phyloP scores from a whole-genome alignment of 2,329 filamentous ascomycete species.

The Phialophora expanda region DNA sequence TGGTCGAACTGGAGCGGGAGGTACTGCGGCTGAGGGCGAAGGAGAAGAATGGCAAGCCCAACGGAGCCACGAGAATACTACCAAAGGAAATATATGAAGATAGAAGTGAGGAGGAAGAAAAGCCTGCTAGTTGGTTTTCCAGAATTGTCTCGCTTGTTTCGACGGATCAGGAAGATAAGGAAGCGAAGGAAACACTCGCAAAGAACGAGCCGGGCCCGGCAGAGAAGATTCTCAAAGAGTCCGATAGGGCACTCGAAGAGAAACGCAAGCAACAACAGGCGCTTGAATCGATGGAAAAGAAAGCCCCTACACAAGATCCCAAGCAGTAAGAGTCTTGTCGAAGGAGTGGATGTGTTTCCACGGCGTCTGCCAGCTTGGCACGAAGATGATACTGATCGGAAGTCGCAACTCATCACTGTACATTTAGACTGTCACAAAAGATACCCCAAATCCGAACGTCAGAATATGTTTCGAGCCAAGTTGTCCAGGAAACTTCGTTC shows the following conservation, averaged over 20 bases:
- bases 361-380: constrained; percentile 13
- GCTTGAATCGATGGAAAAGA: constrained; percentile 16
- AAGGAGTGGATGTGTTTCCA: not conserved
- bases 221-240: constrained; percentile 37
- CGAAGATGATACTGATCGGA: constrained; percentile 20
- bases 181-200: constrained; percentile 44
- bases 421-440: constrained; percentile 19
- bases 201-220: constrained; percentile 37
- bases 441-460: constrained; percentile 28
- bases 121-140: constrained; percentile 44
- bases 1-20: constrained; percentile 55
- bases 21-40: constrained; percentile 50
- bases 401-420: constrained; percentile 36
- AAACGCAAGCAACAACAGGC: constrained; percentile 40
- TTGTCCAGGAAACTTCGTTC: constrained; percentile 51
- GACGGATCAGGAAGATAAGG: constrained; percentile 42
- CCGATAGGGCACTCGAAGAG: constrained; percentile 44
- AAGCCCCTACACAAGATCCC: not conserved
- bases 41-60: constrained; percentile 40
- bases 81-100: constrained; percentile 50
- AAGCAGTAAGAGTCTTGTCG: constrained; percentile 17
- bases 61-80: constrained; percentile 45
- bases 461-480: constrained; percentile 39
- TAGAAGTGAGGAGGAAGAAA: constrained; percentile 40
- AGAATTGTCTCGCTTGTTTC: constrained; percentile 45